Evolutionary conservation across 805 yeast species (phyloP).

Genomic region (Candida quercuum): DNA sequence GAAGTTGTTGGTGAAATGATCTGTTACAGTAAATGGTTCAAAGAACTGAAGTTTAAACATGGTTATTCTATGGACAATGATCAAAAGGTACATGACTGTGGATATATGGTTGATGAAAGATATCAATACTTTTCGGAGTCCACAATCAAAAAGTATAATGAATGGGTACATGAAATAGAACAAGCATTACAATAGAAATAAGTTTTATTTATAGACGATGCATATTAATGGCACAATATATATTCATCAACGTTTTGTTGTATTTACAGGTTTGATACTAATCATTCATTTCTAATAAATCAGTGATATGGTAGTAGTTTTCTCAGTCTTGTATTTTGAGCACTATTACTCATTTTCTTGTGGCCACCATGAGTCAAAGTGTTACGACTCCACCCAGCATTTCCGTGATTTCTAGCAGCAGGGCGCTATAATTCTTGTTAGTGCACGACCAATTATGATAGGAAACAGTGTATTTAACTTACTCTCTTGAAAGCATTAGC

Average conservation of each 20-base stretch:
- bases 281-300: not conserved
- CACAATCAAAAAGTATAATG: conserved; percentile 18
- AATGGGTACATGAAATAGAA: conserved; percentile 5
- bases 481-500: conserved; percentile 59
- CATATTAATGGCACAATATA: too few relatives aligned
- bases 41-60: conserved; percentile 43
- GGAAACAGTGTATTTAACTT: conserved; percentile 9
- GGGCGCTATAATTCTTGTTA: conserved; percentile 37
- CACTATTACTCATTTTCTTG: conserved; percentile 47
- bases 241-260: too few relatives aligned
- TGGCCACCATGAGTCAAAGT: conserved; percentile 55
- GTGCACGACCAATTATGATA: not conserved
- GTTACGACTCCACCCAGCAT: conserved; percentile 76
- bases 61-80: conserved; percentile 24
- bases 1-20: conserved; percentile 49
- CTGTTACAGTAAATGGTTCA: conserved; percentile 57
- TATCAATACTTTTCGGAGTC: conserved; percentile 26
- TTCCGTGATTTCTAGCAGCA: conserved; percentile 90
- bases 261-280: conserved; percentile 2
- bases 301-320: conserved; percentile 37
- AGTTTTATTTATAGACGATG: not conserved
- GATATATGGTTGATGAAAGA: conserved; percentile 31
- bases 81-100: conserved; percentile 20
- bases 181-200: not conserved
- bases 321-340: conserved; percentile 54